Evolutionary conservation across 2,329 filamentous ascomycete species (phyloP).

Genomic region (Sphaerulina vaccinii): DNA sequence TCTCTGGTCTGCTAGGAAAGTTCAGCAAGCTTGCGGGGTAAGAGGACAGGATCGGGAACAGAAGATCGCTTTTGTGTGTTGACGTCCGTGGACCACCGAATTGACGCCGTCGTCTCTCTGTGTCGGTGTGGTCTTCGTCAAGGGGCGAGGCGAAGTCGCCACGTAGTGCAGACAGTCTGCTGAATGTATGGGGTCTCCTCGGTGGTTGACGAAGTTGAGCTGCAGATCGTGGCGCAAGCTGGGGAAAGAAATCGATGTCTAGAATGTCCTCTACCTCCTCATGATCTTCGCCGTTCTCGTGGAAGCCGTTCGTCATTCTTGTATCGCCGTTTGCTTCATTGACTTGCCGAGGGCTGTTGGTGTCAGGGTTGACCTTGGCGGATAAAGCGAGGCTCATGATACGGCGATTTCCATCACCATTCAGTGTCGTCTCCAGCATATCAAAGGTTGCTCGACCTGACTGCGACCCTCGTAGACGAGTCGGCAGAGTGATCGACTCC

Average conservation of each 20-base stretch:
- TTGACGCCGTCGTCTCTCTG: slow-evolving; percentile 36
- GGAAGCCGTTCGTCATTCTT: slow-evolving; percentile 35
- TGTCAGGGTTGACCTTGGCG: slow-evolving; percentile 45
- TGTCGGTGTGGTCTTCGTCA: slow-evolving; percentile 34
- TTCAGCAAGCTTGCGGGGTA: slow-evolving; percentile 71
- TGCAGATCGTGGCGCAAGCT: slow-evolving; percentile 19
- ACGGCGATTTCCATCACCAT: slow-evolving; percentile 73
- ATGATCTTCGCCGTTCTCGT: slow-evolving; percentile 24
- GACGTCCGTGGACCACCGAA: slow-evolving; percentile 31
- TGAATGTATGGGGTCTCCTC: slow-evolving; percentile 41
- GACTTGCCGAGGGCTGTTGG: slow-evolving; percentile 31
- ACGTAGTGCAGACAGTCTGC: slow-evolving; percentile 40
- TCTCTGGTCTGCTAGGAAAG: slow-evolving; percentile 39
- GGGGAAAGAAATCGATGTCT: slow-evolving; percentile 35
- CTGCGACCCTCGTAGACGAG: slow-evolving; percentile 59
- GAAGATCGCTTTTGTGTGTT: slow-evolving; percentile 50
- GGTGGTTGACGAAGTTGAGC: slow-evolving; percentile 10
- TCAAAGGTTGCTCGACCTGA: slow-evolving; percentile 55
- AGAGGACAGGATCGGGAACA: slow-evolving; percentile 78
- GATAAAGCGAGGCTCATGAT: slow-evolving; percentile 74
- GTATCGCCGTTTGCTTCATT: slow-evolving; percentile 33
- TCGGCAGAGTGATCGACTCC: slow-evolving; percentile 75
- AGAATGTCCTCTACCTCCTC: slow-evolving; percentile 17
- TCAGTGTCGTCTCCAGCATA: slow-evolving; percentile 65
- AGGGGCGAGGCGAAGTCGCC: slow-evolving; percentile 40